Base-by-base conservation (phyloP, 805 yeast species). In the Clavispora santaluciae region DNA sequence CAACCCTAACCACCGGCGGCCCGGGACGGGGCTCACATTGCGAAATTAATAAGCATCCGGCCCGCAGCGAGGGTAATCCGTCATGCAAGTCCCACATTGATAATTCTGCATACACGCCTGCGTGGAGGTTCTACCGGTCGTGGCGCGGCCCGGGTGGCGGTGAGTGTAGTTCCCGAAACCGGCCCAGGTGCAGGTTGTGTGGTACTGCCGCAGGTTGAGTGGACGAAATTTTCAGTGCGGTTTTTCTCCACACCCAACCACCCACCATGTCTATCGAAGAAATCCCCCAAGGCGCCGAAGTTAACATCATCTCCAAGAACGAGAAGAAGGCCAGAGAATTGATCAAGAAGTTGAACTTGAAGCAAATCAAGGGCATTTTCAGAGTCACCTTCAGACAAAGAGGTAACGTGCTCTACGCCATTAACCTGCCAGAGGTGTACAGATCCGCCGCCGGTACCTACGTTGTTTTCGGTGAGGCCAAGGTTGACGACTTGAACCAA, bases 381-480 rank as follows among this genome's bases (percentile, higher is more conserved):
- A 86, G 98, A 75, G 98, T 93, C 63, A 89, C 96, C 56, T 85
- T 91, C 81, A 87, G 84, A 75, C 87, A 83, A 77, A 83, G 86
- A 74, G 89, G 90, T 68, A 86, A 87, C 81, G 79, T 83, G 66
- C 83, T 89, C 64, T 79, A 83, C 68, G 95, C 82, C 63, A 86
- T 91, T 72, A 93, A 87, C 67, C 67, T 71, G 55, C 99, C 99
- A 69, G 97, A 89, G 57, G 98, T 93, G 47, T 91, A 76, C 95
- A 87, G 78, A 73, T 83, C 96, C 49, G 78, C 82, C 51, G 85
- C 95, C 63, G 96, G 97, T 65, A 83, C 95, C 57, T 93, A 86
- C 78, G 83, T 91, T 59, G 97, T 91, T 55, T 90, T 91, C 60
- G 99, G 99, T 73, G 97, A 90, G 74, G 95, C 96, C 64, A 86